Conservation (phyloP, 176 grass and related monocot genomes). For the Lolium multiflorum region DNA sequence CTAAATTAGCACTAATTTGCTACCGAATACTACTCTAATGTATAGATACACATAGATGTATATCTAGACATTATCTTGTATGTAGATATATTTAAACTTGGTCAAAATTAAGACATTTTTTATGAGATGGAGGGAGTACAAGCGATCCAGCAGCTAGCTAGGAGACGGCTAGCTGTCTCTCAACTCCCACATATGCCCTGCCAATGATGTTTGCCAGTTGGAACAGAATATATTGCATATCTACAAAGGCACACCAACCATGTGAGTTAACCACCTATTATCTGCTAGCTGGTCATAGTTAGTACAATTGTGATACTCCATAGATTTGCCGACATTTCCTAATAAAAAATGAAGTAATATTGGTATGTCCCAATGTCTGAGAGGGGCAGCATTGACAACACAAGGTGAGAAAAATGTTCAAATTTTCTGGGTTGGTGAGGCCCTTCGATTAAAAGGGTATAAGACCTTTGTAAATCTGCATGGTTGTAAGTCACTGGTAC, state of each 20-base stretch:
- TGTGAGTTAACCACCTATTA: conserved; percentile 18
- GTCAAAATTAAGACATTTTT: too few relatives aligned
- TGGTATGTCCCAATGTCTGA: not conserved
- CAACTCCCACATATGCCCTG: not conserved
- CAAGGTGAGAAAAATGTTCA: not conserved
- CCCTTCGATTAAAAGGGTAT: not conserved
- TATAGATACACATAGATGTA: too few relatives aligned
- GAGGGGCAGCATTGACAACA: not conserved
- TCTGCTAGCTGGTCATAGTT: not conserved
- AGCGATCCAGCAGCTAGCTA: not conserved
- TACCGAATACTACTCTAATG: not conserved
- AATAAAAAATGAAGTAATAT: too few relatives aligned
- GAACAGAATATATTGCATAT: not conserved
- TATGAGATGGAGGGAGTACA: too few relatives aligned
- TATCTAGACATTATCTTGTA: too few relatives aligned
- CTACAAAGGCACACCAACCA: conserved; percentile 23
- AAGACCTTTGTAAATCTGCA: not conserved
- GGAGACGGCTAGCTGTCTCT: not conserved
- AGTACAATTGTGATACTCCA: not conserved
- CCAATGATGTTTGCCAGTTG: not conserved
- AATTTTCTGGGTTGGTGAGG: not conserved
- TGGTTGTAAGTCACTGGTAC: not conserved
- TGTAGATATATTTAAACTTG: too few relatives aligned
- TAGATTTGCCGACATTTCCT: not conserved
- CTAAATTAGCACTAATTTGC: not conserved